Evolutionary conservation across 1,284 basidiomycete genomes (phyloP), one percentile per base, ranked within the genome.

Genomic region (Ceratobasidium sp.): DNA sequence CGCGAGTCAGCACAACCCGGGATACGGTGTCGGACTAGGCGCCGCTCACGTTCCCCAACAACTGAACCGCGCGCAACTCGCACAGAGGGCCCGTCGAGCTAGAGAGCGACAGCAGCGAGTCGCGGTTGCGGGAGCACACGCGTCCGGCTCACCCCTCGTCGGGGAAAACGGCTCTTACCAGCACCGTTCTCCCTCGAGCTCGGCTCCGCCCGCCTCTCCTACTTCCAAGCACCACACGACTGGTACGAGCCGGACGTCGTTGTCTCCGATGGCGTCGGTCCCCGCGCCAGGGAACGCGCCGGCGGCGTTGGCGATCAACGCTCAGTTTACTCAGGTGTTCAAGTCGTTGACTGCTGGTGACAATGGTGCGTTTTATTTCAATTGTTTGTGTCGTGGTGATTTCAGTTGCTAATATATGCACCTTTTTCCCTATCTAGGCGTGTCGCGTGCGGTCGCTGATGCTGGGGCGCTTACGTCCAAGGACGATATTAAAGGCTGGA

Each of bases 351-450:
- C 64, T 43, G 50, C 64, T 26, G 50, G 64, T 13, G 64, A 67
- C 64, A 55, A 67, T 38, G 50, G 64, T 67, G 28, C 30, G 64
- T 66, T 28, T 54, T 67, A 58, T 58, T 14, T 38, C 35, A 38
- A 41, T 58, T 55, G 11, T 43, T 32, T 55, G 50, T 23, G 21
- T 16, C 18, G 7, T 50, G 21, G 6, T 2, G 30, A 8, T 8
- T 35, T 55, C 43, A 26, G 14, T 18, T n/a, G 64, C 49, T 67
- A 52, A 67, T 67, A 55, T 67, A 67, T 67, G 64, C 64, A 67
- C 50, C n/a, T 41, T 32, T 58, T 43, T 58, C 57, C 8, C 28
- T 43, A n/a, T 58, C 32, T 35, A 67, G 64, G 64, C n/a, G 64
- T 67, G 3, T 67, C 64, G 1, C 64, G 64, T 54, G 64, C 64